phyloP scores from a whole-genome alignment of 2,329 filamentous ascomycete species.

The Penicillium sp. region DNA sequence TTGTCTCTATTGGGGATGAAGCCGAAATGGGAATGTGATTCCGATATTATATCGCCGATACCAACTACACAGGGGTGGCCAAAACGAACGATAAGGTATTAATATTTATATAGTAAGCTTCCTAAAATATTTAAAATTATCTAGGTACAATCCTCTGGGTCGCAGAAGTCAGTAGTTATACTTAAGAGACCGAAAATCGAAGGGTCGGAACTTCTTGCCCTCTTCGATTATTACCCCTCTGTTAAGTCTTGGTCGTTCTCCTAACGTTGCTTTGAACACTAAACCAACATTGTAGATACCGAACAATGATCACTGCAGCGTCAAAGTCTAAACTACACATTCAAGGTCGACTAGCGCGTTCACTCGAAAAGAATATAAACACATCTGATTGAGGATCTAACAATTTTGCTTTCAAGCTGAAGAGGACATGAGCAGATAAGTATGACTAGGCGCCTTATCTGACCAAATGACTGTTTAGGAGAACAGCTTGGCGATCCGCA shows the following conservation, averaged over 20 bases:
- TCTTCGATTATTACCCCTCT: not conserved
- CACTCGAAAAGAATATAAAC: no score
- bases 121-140: no score
- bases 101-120: not conserved
- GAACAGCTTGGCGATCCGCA: constrained; percentile 20
- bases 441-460: no score
- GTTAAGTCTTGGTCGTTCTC: no score
- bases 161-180: no score
- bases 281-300: not conserved
- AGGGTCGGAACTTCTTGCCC: not conserved
- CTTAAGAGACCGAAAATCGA: not conserved
- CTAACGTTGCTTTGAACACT: no score
- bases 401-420: not conserved
- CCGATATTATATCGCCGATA: not conserved
- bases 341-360: not conserved
- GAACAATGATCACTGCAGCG: not conserved
- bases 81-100: not conserved
- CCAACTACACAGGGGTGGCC: no score
- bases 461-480: not conserved
- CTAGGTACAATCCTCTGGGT: no score
- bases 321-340: not conserved
- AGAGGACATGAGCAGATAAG: not conserved
- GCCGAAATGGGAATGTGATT: not conserved
- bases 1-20: not conserved
- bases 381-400: not conserved